Percentiles rank a stretch among this genome's conserved stretches.
phyloP scores from a whole-genome alignment of 345 rosid species.

The Pistacia integerrima region DNA sequence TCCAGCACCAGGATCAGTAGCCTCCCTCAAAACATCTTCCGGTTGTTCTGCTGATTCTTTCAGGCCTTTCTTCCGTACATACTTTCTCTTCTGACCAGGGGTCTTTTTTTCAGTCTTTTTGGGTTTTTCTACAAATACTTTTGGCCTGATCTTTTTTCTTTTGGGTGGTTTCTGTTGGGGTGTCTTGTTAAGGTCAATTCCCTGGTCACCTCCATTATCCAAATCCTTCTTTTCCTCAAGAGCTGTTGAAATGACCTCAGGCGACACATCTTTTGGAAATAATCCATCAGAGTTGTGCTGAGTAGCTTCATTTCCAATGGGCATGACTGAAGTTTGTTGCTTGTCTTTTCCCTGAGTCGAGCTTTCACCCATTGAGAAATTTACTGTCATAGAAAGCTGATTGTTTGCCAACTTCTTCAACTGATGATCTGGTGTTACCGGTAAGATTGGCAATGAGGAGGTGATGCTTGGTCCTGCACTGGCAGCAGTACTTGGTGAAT shows the following conservation, averaged over 20 bases:
- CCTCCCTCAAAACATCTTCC: conserved; percentile 22
- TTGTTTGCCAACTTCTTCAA: conserved; percentile 25
- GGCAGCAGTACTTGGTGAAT: conserved; percentile 49
- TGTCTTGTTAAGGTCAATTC: conserved; percentile 67
- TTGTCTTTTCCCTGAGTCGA: conserved; percentile 30
- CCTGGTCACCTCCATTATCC: conserved; percentile 29
- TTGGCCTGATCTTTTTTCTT: conserved; percentile 82
- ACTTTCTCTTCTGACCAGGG: conserved; percentile 36
- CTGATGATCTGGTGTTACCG: conserved; percentile 36
- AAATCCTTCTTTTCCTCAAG: conserved; percentile 36
- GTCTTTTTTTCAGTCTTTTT: conserved; percentile 45
- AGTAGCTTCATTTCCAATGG: conserved; percentile 27
- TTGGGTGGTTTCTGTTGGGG: conserved; percentile 68
- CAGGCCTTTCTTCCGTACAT: conserved; percentile 38
- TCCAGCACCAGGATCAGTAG: conserved; percentile 22
- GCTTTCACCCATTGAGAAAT: conserved; percentile 19
- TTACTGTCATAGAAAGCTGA: conserved; percentile 9
- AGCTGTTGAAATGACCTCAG: conserved; percentile 36
- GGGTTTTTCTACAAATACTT: conserved; percentile 65
- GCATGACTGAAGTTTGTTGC: conserved; percentile 25
- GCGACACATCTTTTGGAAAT: conserved; percentile 41
- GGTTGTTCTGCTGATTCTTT: conserved; percentile 44
- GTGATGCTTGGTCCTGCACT: conserved; percentile 29
- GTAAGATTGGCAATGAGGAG: conserved; percentile 31
- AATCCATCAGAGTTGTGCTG: conserved; percentile 31